Conservation (phyloP, 202 grass and related monocot species). For the Zoysia matrella region DNA sequence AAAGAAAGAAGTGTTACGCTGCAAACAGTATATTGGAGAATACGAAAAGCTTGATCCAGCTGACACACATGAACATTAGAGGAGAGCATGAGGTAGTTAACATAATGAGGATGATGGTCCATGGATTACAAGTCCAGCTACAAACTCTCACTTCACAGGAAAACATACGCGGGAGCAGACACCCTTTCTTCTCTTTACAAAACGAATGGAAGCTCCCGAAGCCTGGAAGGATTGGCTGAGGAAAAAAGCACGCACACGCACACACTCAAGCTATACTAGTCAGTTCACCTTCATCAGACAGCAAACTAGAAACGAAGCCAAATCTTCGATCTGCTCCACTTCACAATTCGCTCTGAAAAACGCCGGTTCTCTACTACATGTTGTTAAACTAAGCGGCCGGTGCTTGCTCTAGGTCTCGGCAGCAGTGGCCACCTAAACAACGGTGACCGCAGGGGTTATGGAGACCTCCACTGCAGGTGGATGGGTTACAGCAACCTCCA, state of each 20-base stretch:
- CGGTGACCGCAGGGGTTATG: constrained; percentile 32
- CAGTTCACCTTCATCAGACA: constrained; percentile 52
- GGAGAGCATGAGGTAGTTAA: constrained; percentile 20
- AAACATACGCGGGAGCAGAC: constrained; percentile 46
- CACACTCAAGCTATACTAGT: constrained; percentile 49
- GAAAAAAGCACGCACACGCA: constrained; percentile 15
- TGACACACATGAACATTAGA: neutral
- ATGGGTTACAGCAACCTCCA: constrained; percentile 17
- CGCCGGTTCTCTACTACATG: constrained; percentile 7
- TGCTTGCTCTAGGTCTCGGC: neutral
- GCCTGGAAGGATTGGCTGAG: constrained; percentile 35
- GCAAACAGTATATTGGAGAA: neutral
- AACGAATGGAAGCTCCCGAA: constrained; percentile 46
- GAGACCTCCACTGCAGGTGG: constrained; percentile 15
- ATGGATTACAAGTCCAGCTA: constrained; percentile 40
- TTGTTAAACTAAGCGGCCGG: constrained; percentile 41
- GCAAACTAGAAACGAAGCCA: constrained; percentile 55
- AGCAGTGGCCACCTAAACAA: constrained; percentile 40
- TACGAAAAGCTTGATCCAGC: neutral
- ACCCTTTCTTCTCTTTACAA: constrained; percentile 63
- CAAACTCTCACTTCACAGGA: constrained; percentile 43
- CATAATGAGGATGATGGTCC: constrained; percentile 31
- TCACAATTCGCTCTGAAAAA: constrained; percentile 43
- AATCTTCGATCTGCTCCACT: constrained; percentile 55
- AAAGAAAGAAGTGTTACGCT: neutral